Evolutionary conservation across 2,329 filamentous ascomycete species (phyloP), one percentile per base, ranked within the genome.

Genomic region (Aspergillus sp.): DNA sequence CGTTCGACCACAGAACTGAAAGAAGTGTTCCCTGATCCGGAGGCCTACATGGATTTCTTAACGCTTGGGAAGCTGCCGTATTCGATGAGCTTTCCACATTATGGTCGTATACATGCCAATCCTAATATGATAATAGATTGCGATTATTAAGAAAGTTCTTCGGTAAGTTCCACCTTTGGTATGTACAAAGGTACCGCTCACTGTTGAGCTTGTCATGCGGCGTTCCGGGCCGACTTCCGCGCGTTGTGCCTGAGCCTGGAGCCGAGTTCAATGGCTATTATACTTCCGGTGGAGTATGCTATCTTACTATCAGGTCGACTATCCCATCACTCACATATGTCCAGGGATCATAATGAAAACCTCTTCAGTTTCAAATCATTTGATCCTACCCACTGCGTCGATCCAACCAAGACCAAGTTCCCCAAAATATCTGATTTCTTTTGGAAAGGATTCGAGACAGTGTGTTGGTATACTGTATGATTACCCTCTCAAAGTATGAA

Each of bases 1-100:
- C 54, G 44, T 10, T 47, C 63, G 10, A 53, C 35, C 5, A 50
- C 50, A 2, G 67, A 70, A 47, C 45, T 71, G 38, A 45, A 51
- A 19, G 45, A 53, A 2, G 56, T 52, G 2, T 65, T 67, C 47
- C 63, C 66, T 5, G 55, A 64, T 32, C 46, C 54, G 3, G 49
- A 56, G 9, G 50, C 48, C 9, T 27, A 44, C 5, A 53, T 66
- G 29, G 52, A 57, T 5, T 59, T 64, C 47, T 32, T 54, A 1
- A 49, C 52, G 1, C 52, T 69, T 26, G 67, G 69, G 46, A 64
- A 59, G 46, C 49, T 70, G 10, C 63, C 65, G 4, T 68, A 63
- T 44, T 45, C 69, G 44, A 59, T 58, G 30, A 48, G 60, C 49
- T 19, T 7, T n/a, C 28, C 27, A 8, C 7, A 7, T 9, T 3